Evolutionary conservation across 2,329 filamentous ascomycete species (phyloP), one percentile per base, ranked within the genome.

Genomic region (Thielaviopsis populi): DNA sequence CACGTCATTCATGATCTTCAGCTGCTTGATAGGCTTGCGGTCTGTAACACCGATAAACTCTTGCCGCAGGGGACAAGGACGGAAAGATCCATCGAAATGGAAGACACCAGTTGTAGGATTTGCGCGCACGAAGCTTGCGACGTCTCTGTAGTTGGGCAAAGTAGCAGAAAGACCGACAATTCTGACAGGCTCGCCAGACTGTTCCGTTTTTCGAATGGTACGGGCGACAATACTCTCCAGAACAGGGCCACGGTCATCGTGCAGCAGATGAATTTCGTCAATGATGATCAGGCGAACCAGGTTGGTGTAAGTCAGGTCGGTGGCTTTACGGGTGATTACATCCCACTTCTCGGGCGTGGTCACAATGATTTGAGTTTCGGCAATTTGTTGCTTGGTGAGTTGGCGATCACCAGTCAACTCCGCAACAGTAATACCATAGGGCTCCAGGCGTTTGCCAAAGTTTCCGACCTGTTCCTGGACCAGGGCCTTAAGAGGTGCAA

Each of bases 291-390:
- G 81, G 46, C 92, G 87, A 30, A 99, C 94, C n/a, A 99, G 83
- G 70, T 95, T 95, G 17, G 91, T 99, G 75, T 99, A 99, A 70
- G 91, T 95, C 63, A 94, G 83, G 72, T 99, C 95, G 1, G 92
- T 96, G 6, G 92, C 91, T 75, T 99, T 99, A 75, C 95, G 85
- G 5, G 95, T 99, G 69, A 99, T 96, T 69, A 99, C 92, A 75
- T 99, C 94, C 88, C 91, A 99, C 76, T 99, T 99, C 75, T 99
- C 94, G 22, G 94, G 94, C 0, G 94, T 99, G 0, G 94, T 99
- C 66, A 99, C 91, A 69, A 99, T 99, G 69, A 99, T 86, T 73
- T 99, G 92, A 0, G 94, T 99, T 71, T 99, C 94, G 1, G 92
- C 85, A 68, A 99, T 97, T 78, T 99, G 94, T 74, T 96, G 91